Percentiles rank a stretch among this genome's conserved stretches.
Evolutionary conservation across 73 alveolate species (phyloP).

Genomic region (Symbiodinium natans): DNA sequence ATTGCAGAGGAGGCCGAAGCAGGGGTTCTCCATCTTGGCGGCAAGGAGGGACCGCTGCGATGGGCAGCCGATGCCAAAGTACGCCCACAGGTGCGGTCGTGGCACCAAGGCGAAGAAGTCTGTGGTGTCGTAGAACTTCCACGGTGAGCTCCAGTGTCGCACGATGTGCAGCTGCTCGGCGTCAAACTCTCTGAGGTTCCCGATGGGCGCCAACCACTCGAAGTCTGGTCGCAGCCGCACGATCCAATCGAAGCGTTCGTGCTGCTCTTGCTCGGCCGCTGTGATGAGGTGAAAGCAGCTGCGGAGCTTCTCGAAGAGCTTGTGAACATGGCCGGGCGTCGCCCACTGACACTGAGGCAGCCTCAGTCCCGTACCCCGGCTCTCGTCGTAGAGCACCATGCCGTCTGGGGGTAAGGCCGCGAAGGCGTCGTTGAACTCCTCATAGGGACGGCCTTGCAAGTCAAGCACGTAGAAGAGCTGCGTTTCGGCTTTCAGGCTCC

Average conservation of each 20-base stretch:
- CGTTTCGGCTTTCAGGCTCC: background rate
- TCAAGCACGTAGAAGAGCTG: background rate
- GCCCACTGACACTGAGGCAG: background rate
- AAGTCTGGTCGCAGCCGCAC: background rate
- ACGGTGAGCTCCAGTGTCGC: background rate
- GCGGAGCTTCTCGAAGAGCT: background rate
- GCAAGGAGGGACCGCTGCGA: background rate
- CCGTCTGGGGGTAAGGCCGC: background rate
- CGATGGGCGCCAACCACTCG: constrained; percentile 1
- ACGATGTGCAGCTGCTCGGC: background rate
- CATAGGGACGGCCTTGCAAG: background rate
- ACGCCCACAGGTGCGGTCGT: background rate
- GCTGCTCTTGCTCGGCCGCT: background rate
- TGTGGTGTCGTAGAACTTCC: background rate
- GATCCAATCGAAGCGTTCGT: background rate
- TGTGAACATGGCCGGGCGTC: background rate
- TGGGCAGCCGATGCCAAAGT: background rate
- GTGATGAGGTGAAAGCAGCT: background rate
- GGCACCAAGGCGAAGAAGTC: background rate
- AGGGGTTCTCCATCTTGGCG: background rate
- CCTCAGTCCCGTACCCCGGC: background rate
- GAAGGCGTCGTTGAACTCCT: background rate
- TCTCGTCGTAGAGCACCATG: background rate
- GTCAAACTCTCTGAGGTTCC: background rate
- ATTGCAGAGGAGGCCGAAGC: background rate